Percentiles rank a stretch among this genome's conserved stretches.
Conservation (phyloP, 2,329 filamentous ascomycete genomes). For the Monosporascus sp. region DNA sequence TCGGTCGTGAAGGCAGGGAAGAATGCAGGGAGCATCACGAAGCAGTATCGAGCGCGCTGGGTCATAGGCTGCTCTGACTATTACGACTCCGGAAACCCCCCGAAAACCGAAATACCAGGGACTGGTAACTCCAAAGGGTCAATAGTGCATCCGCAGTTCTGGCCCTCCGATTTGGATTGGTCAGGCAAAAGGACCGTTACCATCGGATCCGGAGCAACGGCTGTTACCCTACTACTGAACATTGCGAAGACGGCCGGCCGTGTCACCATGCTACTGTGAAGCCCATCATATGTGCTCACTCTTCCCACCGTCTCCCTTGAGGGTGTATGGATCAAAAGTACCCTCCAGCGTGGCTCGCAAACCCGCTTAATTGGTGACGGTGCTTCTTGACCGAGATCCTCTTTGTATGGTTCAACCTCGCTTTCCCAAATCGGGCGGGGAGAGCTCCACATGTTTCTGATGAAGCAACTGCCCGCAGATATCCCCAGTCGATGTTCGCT, state of each 20-base stretch:
- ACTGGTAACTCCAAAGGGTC: slow-evolving; percentile 55
- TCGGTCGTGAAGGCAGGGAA: slow-evolving; percentile 36
- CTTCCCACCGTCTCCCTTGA: slow-evolving; percentile 39
- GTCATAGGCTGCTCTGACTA: slow-evolving; percentile 60
- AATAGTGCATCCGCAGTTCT: slow-evolving; percentile 65
- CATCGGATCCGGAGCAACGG: slow-evolving; percentile 75
- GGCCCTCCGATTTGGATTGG: slow-evolving; percentile 66
- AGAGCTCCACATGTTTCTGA: slow-evolving; percentile 36
- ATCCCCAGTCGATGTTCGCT: slow-evolving; percentile 47
- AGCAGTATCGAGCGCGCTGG: slow-evolving; percentile 45
- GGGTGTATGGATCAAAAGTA: slow-evolving; percentile 31
- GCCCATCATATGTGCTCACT: slow-evolving; percentile 64
- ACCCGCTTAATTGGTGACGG: slow-evolving; percentile 41
- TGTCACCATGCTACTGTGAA: slow-evolving; percentile 78
- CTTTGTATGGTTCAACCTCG: slow-evolving; percentile 40
- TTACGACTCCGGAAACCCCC: slow-evolving; percentile 55
- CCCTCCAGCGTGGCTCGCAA: slow-evolving; percentile 39
- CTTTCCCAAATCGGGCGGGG: slow-evolving; percentile 42
- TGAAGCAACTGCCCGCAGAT: slow-evolving; percentile 42
- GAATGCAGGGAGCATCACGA: slow-evolving; percentile 22
- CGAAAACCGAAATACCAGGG: slow-evolving; percentile 52
- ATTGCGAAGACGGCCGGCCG: slow-evolving; percentile 59
- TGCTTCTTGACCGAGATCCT: slow-evolving; percentile 34
- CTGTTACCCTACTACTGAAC: slow-evolving; percentile 69
- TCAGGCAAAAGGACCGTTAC: slow-evolving; percentile 63